These are phyloP conservation scores for Exophiala sideris DNA, from an alignment of 2,329 filamentous ascomycete species.

Conservation along the genomic window DNA sequence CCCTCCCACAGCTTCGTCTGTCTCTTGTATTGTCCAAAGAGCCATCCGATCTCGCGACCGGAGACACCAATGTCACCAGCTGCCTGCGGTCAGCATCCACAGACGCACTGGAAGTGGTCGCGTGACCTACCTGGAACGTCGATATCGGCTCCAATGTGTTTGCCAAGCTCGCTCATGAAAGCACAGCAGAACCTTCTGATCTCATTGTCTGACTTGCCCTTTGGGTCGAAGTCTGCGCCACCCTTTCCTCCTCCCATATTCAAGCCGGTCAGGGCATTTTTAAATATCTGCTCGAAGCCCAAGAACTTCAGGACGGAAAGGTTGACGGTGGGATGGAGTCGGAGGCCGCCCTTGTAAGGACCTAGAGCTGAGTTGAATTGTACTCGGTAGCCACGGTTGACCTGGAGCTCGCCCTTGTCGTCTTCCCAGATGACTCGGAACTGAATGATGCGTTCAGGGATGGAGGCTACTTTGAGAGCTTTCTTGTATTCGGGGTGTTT, in stretches of 20 bases:
- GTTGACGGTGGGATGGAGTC: slow-evolving; percentile 79
- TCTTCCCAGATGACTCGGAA: slow-evolving; percentile 98
- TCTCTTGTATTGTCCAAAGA: slow-evolving; percentile 91
- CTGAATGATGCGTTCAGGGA: slow-evolving; percentile 94
- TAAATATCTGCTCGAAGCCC: slow-evolving; percentile 99
- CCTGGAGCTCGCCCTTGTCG: slow-evolving; percentile 81
- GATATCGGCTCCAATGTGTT: slow-evolving; percentile 93
- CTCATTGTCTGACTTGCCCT: slow-evolving; percentile 96
- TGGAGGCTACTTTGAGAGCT: slow-evolving; percentile 79
- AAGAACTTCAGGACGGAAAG: slow-evolving; percentile 84
- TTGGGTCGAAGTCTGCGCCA: slow-evolving; percentile 97
- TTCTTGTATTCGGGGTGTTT: slow-evolving; percentile 93
- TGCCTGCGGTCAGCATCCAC: slow-evolving; percentile 15
- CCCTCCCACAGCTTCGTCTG: slow-evolving; percentile 91
- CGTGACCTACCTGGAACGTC: slow-evolving; percentile 65
- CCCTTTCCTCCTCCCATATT: slow-evolving; percentile 98
- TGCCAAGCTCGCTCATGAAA: slow-evolving; percentile 94
- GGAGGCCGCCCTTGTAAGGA: slow-evolving; percentile 95
- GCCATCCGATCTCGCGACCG: slow-evolving; percentile 85
- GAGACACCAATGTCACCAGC: slow-evolving; percentile 96
- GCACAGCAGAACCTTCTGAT: slow-evolving; percentile 94
- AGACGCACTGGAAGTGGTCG: neutral
- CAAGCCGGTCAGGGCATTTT: slow-evolving; percentile 95
- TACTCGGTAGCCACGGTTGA: slow-evolving; percentile 93
- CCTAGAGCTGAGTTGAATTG: slow-evolving; percentile 98